A percentile compares a stretch with the other conserved stretches of the same genome.
These are phyloP conservation scores for Phycomyces nitens DNA, from an alignment of 192 early-diverging fungal genomes.

Conservation along the genomic window DNA sequence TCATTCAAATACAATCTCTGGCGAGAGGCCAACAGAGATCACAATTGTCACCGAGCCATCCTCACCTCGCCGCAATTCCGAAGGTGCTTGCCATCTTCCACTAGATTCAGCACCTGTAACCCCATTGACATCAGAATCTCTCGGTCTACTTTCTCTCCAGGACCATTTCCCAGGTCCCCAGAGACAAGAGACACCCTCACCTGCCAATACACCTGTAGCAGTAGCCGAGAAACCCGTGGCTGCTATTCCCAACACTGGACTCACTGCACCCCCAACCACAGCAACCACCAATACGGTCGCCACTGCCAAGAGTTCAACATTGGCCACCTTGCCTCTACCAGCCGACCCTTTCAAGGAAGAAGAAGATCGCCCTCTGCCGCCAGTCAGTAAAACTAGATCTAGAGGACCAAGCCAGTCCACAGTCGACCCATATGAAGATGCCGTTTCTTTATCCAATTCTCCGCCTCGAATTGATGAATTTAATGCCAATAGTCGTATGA, in stretches of 20 bases:
- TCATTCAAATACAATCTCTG: conserved; percentile 20
- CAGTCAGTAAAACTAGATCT: no score
- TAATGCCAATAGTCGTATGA: neutral
- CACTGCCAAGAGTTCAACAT: neutral
- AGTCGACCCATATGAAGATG: conserved; percentile 3
- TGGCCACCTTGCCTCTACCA: no score
- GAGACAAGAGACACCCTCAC: neutral
- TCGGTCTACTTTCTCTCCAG: neutral
- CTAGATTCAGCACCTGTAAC: conserved; percentile 4
- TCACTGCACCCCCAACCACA: neutral
- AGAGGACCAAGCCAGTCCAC: no score
- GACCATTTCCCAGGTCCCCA: neutral
- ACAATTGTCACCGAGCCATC: conserved; percentile 9
- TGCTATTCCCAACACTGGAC: neutral
- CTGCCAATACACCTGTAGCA: conserved; percentile 11
- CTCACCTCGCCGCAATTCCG: conserved; percentile 25
- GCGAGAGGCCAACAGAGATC: conserved; percentile 1
- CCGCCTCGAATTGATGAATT: neutral
- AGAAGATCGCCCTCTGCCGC: no score
- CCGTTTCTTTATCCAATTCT: neutral
- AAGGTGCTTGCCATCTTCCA: conserved; percentile 19
- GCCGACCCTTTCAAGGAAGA: no score
- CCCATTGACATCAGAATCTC: neutral
- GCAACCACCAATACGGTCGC: neutral
- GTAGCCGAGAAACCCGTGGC: conserved; percentile 3